phyloP scores from a whole-genome alignment of 192 early-diverging fungal species.

The Rhizoclosmatium globosum region DNA sequence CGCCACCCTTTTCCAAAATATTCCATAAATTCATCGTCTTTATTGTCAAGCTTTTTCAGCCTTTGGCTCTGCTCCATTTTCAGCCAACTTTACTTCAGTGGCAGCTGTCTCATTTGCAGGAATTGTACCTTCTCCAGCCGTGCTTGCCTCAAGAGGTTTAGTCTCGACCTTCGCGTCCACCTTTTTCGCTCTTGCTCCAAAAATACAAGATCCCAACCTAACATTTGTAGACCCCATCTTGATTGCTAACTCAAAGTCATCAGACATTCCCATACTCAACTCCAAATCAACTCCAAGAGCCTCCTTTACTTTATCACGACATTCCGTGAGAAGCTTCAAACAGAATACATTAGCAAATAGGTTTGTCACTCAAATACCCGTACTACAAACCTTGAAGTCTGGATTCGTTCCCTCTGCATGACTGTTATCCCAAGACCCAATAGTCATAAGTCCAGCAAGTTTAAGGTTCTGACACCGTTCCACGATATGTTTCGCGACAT shows the following conservation, averaged over 20 bases:
- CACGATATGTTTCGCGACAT: slow-evolving; percentile 70
- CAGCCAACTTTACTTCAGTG: too few species aligned
- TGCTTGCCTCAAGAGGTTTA: too few species aligned
- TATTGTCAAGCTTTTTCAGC: too few species aligned
- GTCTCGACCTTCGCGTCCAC: neutral
- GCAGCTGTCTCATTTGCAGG: too few species aligned
- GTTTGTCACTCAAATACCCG: neutral
- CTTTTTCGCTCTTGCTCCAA: slow-evolving; percentile 67
- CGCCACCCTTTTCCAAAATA: too few species aligned
- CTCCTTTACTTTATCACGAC: slow-evolving; percentile 5
- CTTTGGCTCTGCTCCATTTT: too few species aligned
- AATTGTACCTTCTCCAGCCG: too few species aligned
- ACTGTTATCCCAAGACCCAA: slow-evolving; percentile 77
- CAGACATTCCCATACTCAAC: slow-evolving; percentile 98
- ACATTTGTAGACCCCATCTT: slow-evolving; percentile 88
- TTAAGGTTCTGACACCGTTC: slow-evolving; percentile 72
- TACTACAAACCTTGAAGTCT: slow-evolving; percentile 73
- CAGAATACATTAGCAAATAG: neutral
- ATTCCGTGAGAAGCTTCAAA: slow-evolving; percentile 9
- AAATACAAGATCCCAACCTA: slow-evolving; percentile 90
- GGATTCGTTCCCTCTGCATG: slow-evolving; percentile 64
- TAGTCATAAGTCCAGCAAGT: slow-evolving; percentile 94
- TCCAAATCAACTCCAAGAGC: slow-evolving; percentile 59
- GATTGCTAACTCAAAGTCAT: slow-evolving; percentile 89
- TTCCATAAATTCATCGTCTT: too few species aligned